Base-by-base conservation (phyloP, 331 rosid species). In the Stylosanthes scabra region DNA sequence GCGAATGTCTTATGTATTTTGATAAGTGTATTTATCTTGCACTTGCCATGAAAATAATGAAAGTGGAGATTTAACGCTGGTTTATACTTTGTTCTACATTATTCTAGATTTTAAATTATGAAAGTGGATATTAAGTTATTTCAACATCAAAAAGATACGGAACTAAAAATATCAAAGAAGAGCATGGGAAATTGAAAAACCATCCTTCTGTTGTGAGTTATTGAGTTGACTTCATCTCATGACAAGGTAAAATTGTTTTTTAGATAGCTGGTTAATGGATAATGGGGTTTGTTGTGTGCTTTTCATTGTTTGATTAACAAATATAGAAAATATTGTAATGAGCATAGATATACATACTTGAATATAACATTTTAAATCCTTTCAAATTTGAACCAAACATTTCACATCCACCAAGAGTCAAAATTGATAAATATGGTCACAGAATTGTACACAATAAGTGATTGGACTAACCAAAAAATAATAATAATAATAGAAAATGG, bases 31-130 rank as follows among this genome's bases (percentile, higher is more conserved):
- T 72, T 40, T 68, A 31, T 10, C 14, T 61, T 2, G 4, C 16
- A 3, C 39, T 80, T 61, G 49, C 59, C 55, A 65, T 7, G 12
- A 46, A 44, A 79, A 60, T 71, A 44, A 28, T 46, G 10, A 11
- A 15, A 11, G 27, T n/a, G 37, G 5, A 34, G 39, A 5, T 2
- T 5, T 34, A 46, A 46, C 51, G 2, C 49, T 44, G 10, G 5
- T 10, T 47, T 47, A 8, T 44, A 9, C n/a, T 46, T 46, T 46
- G 12, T 2, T 9, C n/a, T 49, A 13, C 12, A 49, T 49, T 49
- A 49, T 49, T 11, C 11, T 49, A 49, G 16, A 49, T 12, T 49
- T 49, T 12, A 14, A 2, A 31, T 31, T 31, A 31, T 31, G 37
- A 3, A 6, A n/a, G 6, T 6, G 16, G 57, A 15, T 51, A n/a